phyloP scores from a whole-genome alignment of 306 rosid species.

The Cucurbita argyrosperma region DNA sequence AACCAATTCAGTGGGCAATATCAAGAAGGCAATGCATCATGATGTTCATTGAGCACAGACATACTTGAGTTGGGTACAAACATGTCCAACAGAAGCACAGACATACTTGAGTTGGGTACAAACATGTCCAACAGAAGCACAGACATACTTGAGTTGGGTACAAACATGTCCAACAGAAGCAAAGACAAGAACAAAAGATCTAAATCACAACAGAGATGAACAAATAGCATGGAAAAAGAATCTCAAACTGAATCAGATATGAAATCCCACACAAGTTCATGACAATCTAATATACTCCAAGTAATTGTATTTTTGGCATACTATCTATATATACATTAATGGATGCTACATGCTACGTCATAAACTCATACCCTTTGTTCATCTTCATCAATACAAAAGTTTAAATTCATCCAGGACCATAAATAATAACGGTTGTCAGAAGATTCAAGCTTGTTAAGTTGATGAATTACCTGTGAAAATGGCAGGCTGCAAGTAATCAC shows the following conservation, averaged over 20 bases:
- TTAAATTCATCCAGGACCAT: neutral
- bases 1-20: too few relatives aligned
- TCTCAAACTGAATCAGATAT: neutral
- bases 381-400: neutral
- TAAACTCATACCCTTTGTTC: neutral
- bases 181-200: neutral
- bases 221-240: neutral
- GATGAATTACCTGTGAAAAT: neutral
- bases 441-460: neutral
- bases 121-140: neutral
- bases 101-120: neutral
- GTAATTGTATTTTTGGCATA: neutral
- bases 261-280: neutral
- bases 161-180: neutral
- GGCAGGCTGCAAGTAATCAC: neutral
- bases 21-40: too few relatives aligned
- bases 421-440: neutral
- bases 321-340: neutral
- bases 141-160: neutral
- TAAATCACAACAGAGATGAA: neutral
- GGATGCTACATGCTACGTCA: neutral
- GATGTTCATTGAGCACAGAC: neutral
- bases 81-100: neutral
- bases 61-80: neutral
- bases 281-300: neutral